Base-by-base conservation (phyloP, 352 stramenopile species). In the Pythium folliculosum region DNA sequence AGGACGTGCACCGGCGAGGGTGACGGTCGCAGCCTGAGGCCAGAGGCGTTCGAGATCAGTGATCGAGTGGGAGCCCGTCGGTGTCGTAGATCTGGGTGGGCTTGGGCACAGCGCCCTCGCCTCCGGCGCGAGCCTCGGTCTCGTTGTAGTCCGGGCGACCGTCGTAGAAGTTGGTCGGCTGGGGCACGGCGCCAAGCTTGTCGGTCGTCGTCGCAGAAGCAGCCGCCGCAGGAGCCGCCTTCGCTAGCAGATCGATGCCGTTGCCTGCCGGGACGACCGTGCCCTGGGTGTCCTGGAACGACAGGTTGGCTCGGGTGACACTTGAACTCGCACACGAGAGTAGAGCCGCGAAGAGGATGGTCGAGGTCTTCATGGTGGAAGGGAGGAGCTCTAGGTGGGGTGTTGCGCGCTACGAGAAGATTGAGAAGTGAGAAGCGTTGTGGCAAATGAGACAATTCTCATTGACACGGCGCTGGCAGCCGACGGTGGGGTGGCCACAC, bases 21-120 rank as follows among this genome's bases (percentile, higher is more conserved):
- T 32, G 27, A 32, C 27, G 27, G 27, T 6, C 27, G 27, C 27
- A 32, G 27, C 27, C 27, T 32, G 27, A 32, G 27, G 27, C 27
- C 27, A 32, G 27, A 32, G 3, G 27, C 27, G 27, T 32, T 32
- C 2, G 27, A 2, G 27, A 32, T 32, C 49, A 60, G 54, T 61
- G 54, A 38, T 61, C 21, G 23, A 66, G 58, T 5, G 32, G 37
- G 40, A 66, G 60, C 10, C 37, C 60, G 21, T 66, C 37, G n/a
- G 27, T 21, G 22, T 59, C 60, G 32, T 51, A n/a, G 27, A 48
- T n/a, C 19, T 45, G 17, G 23, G 50, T 57, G 44, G 14, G 17
- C 27, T 5, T 1, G 44, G 44, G 22, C 44, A 30, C 51, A 6
- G n/a, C 52, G 35, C 3, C 5, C 3, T 22, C 48, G 48, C 21